Base-by-base conservation (phyloP, 495 filamentous ascomycete species). In the Neurospora sp. region DNA sequence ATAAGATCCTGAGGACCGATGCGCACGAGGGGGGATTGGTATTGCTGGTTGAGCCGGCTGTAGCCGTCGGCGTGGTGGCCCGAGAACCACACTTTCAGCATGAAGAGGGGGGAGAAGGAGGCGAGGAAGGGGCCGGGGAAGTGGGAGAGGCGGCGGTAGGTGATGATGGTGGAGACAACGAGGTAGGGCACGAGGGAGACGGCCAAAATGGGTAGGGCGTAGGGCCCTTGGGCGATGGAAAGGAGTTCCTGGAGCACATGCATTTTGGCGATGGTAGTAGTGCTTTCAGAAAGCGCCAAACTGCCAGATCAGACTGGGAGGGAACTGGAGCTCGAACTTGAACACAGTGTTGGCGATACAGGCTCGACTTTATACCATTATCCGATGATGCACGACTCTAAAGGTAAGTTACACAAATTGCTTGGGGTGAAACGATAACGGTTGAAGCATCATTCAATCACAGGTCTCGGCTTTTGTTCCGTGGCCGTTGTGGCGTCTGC, bases 1-100 rank as follows among this genome's bases (percentile, higher is more conserved):
- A 85, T 71, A 39, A 85, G 79, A 35, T 79, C 3, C 3, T 68
- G 80, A 8, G 80, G 83, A 1, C 76, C 80, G 65, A 85, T 81
- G 16, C 81, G 82, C 6, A 76, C 82, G 18, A 82, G 75, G 6
- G 76, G 70, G 4, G 16, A 31, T 1, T 47, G 31, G 10, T 74
- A 74, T 41, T 70, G 20, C 14, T 68, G 40, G 69, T 38, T 68
- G 41, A 69, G 31, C 0, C 39, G 35, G 18, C 35, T 38, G 39
- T 69, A 69, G 18, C 35, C 16, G 4, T 69, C 35, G 20, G 1
- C 16, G 31, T 69, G 35, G 27, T 70, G 42, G 22, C 73, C 59
- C 9, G 71, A 68, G 16, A 73, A 61, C 35, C 39, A 40, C 8
- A 69, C 71, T 9, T 61, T 39, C 0, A 69, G 16, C 20, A 79